These are phyloP conservation scores for Porogramme epimiltina DNA, from an alignment of 1,284 basidiomycete genomes.

Conservation along the genomic window DNA sequence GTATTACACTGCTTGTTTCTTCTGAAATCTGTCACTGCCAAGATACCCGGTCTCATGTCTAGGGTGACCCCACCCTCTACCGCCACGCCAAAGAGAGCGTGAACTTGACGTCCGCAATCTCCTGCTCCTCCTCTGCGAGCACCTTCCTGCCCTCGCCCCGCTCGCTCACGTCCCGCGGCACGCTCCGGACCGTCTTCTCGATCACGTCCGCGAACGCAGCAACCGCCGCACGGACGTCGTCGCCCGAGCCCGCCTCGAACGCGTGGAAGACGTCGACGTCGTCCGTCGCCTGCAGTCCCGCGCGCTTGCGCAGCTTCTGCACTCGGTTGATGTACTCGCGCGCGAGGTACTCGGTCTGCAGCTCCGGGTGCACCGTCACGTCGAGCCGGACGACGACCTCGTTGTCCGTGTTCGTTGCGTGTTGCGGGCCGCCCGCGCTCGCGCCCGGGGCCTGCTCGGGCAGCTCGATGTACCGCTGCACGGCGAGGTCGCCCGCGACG, in stretches of 20 bases:
- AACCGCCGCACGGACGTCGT: constrained; percentile 75
- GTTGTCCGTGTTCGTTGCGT: constrained; percentile 89
- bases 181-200: constrained; percentile 73
- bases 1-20: constrained; percentile 35
- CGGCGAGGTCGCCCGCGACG: constrained; percentile 86
- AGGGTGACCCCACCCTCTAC: constrained; percentile 17
- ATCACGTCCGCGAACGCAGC: constrained; percentile 74
- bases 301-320: constrained; percentile 95
- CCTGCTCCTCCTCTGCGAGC: constrained; percentile 85
- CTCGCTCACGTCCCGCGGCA: constrained; percentile 64
- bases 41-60: not conserved
- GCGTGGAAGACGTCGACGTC: constrained; percentile 90
- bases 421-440: constrained; percentile 43
- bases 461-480: constrained; percentile 90
- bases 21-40: constrained; percentile 8
- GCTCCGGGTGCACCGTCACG: constrained; percentile 83
- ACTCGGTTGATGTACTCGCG: constrained; percentile 93
- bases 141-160: constrained; percentile 50
- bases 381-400: constrained; percentile 95
- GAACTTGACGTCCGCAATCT: constrained; percentile 85
- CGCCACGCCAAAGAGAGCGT: constrained; percentile 62
- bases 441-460: constrained; percentile 58
- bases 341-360: constrained; percentile 87
- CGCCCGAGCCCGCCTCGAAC: constrained; percentile 73
- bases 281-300: constrained; percentile 92